Evolutionary conservation across 371 early-diverging fungal genomes (phyloP).

Genomic region (Nematocida displodere): DNA sequence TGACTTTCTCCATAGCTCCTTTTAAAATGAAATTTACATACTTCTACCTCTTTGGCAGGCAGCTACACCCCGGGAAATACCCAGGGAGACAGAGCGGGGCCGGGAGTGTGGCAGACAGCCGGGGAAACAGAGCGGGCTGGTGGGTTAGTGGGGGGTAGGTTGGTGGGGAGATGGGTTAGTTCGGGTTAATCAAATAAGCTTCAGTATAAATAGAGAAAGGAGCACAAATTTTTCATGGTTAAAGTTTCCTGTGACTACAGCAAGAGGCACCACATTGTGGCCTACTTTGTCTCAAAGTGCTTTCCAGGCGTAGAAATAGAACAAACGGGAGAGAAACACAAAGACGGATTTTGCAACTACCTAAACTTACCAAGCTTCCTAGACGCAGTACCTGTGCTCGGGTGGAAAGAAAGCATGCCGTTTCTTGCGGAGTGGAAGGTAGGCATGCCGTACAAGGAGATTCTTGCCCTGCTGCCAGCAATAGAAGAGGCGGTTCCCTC

Average conservation of each 20-base stretch:
- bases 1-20: conserved; percentile 48
- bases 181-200: too few relatives aligned
- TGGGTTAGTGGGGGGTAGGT: too few relatives aligned
- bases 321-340: not conserved
- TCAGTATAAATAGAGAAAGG: not conserved
- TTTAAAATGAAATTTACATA: too few relatives aligned
- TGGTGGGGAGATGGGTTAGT: too few relatives aligned
- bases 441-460: conserved; percentile 16
- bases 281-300: conserved; percentile 10
- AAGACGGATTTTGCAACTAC: conserved; percentile 36
- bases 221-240: conserved; percentile 23
- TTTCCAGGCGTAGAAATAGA: conserved; percentile 6
- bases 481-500: not conserved
- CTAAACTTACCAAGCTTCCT: not conserved
- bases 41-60: too few relatives aligned
- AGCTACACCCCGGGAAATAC: too few relatives aligned
- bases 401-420: conserved; percentile 6
- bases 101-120: too few relatives aligned
- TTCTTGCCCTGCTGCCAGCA: not conserved
- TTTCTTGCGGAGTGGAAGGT: conserved; percentile 12
- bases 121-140: too few relatives aligned
- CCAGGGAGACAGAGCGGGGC: too few relatives aligned
- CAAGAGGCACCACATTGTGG: conserved; percentile 9
- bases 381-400: not conserved
- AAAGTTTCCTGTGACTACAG: conserved; percentile 28